Conservation (phyloP, 768 basidiomycete species). For the Termitomyces sp. region DNA sequence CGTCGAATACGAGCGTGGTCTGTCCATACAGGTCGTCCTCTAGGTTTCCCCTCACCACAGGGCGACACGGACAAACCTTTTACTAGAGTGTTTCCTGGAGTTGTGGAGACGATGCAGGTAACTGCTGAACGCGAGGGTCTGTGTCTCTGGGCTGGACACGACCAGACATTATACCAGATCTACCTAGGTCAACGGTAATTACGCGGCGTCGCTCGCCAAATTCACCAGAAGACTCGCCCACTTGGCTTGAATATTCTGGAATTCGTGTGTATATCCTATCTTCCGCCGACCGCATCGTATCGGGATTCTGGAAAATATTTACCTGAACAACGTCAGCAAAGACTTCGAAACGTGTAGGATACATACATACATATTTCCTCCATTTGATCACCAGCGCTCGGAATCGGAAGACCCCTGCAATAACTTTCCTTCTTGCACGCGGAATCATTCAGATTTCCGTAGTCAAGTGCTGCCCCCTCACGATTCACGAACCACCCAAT, state of each 20-base stretch:
- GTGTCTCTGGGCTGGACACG: constrained; percentile 53
- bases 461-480: not conserved
- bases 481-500: not conserved
- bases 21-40: constrained; percentile 45
- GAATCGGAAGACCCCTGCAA: not conserved
- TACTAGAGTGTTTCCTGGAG: constrained; percentile 28
- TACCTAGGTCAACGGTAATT: constrained; percentile 27
- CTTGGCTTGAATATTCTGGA: no score
- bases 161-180: constrained; percentile 43
- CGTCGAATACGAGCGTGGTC: constrained; percentile 66
- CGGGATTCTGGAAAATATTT: not conserved
- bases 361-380: not conserved
- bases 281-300: not conserved
- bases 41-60: constrained; percentile 20
- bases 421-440: not conserved
- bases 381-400: not conserved
- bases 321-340: not conserved
- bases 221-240: no score
- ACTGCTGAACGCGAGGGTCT: constrained; percentile 35
- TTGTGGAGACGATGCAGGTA: constrained; percentile 48
- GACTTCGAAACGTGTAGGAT: not conserved
- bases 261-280: not conserved
- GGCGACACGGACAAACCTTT: constrained; percentile 26
- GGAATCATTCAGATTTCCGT: not conserved
- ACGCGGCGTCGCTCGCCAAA: not conserved